Base-by-base conservation (phyloP, 345 rosid species). In the Aquilaria malaccensis region DNA sequence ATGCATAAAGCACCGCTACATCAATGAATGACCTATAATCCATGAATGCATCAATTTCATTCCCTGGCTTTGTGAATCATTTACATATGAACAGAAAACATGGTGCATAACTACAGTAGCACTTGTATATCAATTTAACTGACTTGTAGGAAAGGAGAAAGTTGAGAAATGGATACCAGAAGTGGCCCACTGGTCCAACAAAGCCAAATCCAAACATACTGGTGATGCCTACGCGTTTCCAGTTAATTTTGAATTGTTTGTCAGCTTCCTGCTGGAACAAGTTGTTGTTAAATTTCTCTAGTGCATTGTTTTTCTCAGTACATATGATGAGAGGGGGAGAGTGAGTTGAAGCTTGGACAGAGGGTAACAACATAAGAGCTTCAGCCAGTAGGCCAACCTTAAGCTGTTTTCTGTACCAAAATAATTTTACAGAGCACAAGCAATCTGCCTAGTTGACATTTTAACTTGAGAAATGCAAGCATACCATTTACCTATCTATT, bases 111-210 rank as follows among this genome's bases (percentile, higher is more conserved):
- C 11, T 33, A 6, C 46, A 51, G 22, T 13, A 33, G 48, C 55
- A 33, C 61, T 48, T 45, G 7, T 37, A 37, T 37, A 37, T 37
- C 7, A 58, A 13, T 31, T 47, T 14, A 58, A 46, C 46, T 57
- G 41, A 54, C 12, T 14, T 1, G 48, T 45, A 13, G 7, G 30
- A 9, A 9, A 37, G 61, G 47, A 32, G 33, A 12, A 48, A 15
- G 48, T 60, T 9, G 13, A 2, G 13, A 62, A 62, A 69, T 66
- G 75, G 85, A 50, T 67, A 88, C 91, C 89, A 88, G 77, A 73
- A 81, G 61, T 85, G 91, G 68, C 95, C 91, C 75, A 85, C 78
- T 55, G 92, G 89, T 76, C 92, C 96, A 45, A 85, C 85, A 72
- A 81, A 85, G 67, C 82, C 86, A 76, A 85, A 75, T 30, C 89